Evolutionary conservation across 225 moss, liverwort and hornwort genomes (phyloP), one percentile per base, ranked within the genome.

Genomic region (Straminergon stramineum): DNA sequence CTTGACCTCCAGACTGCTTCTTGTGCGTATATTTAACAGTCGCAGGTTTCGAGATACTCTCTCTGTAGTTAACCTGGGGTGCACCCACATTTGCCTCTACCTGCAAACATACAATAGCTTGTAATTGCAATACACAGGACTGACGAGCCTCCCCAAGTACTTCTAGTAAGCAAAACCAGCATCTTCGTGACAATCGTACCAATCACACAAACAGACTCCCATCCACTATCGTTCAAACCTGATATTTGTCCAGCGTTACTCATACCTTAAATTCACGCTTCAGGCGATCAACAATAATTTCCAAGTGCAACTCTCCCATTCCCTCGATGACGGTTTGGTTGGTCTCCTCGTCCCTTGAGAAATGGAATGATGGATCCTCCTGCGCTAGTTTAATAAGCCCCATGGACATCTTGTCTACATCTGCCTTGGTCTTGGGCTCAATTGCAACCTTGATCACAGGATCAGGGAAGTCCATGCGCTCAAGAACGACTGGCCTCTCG

Each of bases 301-400:
- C 99, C 87, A 99, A 92, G 85, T 99, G 99, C 81, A 99, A 93
- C 93, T 99, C 99, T 83, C 99, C 99, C 99, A 99, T 99, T 48
- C 99, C 99, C 87, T 99, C 99, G 67, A 99, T 99, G 81, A 99
- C 96, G 35, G 99, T 99, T 91, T 99, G 99, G 89, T 99, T 99
- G 61, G 99, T 97, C 95, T 99, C 99, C 61, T 99, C 99, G 56
- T 99, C 99, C 86, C 99, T 95, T 41, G 99, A 96, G 89, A 99
- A 99, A 82, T 96, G 99, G 92, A 99, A 99, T 11, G 99, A 99
- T 17, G 99, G 99, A 89, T 97, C 99, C 78, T 99, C 99, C 90
- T 99, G 99, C 35, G 97, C 97, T 87, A 99, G 90, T 90, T 99
- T 99, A 67, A 99, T 93, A 17, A 99, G 95, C 52, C 99, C 99